Conservation (phyloP, 192 early-diverging fungal species). For the Podila clonocystis region DNA sequence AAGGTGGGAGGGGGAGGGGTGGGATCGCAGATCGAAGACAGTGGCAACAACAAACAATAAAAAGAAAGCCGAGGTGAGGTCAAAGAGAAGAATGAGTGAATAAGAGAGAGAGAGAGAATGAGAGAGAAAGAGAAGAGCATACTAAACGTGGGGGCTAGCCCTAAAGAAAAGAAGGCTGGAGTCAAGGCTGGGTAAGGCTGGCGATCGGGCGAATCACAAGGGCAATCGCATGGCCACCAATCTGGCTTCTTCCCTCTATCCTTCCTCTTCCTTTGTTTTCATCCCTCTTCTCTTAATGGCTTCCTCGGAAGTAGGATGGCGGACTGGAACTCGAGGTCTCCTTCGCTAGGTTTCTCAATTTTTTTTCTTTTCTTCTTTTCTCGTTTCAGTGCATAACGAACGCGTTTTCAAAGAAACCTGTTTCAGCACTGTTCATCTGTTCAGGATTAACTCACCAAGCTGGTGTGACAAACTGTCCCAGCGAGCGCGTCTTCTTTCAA, state of each 20-base stretch:
- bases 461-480: no score
- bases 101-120: conserved; percentile 6
- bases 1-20: no score
- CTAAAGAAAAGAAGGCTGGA: no score
- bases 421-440: no score
- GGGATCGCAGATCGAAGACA: not conserved
- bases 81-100: conserved; percentile 6
- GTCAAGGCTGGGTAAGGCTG: not conserved
- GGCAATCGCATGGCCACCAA: not conserved
- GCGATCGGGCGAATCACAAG: no score
- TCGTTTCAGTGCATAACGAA: not conserved
- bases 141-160: no score
- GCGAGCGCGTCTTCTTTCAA: no score
- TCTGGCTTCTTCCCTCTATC: not conserved
- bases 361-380: not conserved
- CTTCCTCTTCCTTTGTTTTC: not conserved
- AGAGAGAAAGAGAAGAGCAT: not conserved
- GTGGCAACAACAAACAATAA: not conserved
- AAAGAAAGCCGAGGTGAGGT: not conserved
- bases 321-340: no score
- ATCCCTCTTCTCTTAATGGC: not conserved
- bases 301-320: not conserved
- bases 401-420: no score
- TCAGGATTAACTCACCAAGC: no score
- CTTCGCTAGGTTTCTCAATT: conserved; percentile 1